A percentile compares a stretch with the other conserved stretches of the same genome.
Evolutionary conservation across 2,329 filamentous ascomycete species (phyloP).

Genomic region (Epichloe uncinata): DNA sequence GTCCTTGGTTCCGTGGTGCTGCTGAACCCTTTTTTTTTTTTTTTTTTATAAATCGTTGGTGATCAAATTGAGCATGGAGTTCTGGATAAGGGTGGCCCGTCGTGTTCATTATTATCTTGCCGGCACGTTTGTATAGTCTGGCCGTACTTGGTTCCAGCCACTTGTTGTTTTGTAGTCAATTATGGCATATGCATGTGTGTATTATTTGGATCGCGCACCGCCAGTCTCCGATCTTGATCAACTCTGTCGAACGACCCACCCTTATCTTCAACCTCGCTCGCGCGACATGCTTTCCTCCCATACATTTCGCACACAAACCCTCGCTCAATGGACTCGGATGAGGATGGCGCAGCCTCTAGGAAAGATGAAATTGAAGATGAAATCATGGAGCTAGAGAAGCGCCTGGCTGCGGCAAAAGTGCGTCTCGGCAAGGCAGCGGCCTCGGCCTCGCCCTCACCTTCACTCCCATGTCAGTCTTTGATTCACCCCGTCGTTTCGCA

Average conservation of each 20-base stretch:
- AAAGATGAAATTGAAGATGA: slow-evolving; percentile 32
- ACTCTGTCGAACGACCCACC: neutral
- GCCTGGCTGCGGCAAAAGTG: slow-evolving; percentile 31
- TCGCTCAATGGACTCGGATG: slow-evolving; percentile 15
- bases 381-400: slow-evolving; percentile 43
- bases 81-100: slow-evolving; percentile 4
- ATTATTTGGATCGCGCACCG: neutral
- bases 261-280: neutral
- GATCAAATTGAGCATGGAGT: slow-evolving; percentile 11
- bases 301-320: neutral
- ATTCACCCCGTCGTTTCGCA: neutral
- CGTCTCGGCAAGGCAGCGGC: slow-evolving; percentile 23
- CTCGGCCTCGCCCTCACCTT: neutral
- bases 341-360: slow-evolving; percentile 10
- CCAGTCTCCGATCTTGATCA: neutral
- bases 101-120: neutral
- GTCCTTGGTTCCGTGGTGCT: neutral
- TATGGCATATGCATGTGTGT: neutral
- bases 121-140: neutral
- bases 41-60: neutral
- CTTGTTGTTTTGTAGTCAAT: neutral
- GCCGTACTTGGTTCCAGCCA: neutral
- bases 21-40: neutral
- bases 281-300: too few relatives aligned
- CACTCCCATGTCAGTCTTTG: neutral